phyloP scores from a whole-genome alignment of 1,284 basidiomycete species.

The Microbotryomycetes sp. region DNA sequence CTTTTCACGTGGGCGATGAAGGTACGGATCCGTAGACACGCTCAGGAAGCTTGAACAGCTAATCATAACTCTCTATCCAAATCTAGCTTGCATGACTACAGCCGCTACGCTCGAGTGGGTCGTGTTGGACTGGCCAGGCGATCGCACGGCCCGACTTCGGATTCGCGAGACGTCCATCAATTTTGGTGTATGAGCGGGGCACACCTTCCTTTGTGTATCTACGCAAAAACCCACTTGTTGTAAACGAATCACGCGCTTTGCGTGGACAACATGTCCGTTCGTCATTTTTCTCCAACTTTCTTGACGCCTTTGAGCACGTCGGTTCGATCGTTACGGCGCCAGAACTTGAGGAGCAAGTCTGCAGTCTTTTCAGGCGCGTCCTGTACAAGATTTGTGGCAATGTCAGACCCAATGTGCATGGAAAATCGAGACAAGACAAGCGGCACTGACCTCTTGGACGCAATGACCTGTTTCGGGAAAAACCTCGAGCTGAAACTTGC shows the following conservation, averaged over 20 bases:
- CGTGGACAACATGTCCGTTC: too few species aligned
- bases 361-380: conserved; percentile 77
- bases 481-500: conserved; percentile 91
- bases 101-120: conserved; percentile 65
- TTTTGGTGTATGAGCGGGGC: conserved; percentile 44
- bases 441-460: conserved; percentile 69
- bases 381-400: conserved; percentile 45
- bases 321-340: conserved; percentile 64
- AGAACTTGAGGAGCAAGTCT: conserved; percentile 76
- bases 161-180: conserved; percentile 73
- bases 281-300: conserved; percentile 63
- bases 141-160: conserved; percentile 68
- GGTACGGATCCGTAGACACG: conserved; percentile 36
- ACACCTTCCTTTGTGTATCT: too few species aligned
- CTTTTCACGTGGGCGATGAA: conserved; percentile 53
- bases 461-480: conserved; percentile 83
- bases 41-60: neutral
- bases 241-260: too few species aligned
- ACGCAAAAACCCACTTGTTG: too few species aligned
- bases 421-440: too few species aligned
- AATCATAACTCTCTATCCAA: neutral
- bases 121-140: conserved; percentile 70
- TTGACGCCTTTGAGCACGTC: conserved; percentile 55
- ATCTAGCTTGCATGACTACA: conserved; percentile 61
- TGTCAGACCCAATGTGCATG: too few species aligned